Base-by-base conservation (phyloP, 2,329 filamentous ascomycete species). In the Aspergillus sp. region DNA sequence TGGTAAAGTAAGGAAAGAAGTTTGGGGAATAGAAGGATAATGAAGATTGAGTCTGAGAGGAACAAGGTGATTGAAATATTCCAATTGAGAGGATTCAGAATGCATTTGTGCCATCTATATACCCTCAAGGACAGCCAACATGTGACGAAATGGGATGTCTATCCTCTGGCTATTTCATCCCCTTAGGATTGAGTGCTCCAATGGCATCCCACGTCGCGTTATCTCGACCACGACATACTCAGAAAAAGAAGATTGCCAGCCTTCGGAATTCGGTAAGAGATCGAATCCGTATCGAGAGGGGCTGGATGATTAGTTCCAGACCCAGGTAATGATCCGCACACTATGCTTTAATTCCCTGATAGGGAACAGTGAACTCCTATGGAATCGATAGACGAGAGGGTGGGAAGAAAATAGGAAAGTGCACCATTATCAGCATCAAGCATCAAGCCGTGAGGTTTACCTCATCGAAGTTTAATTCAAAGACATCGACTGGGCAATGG, bases 21-120 rank as follows among this genome's bases (percentile, higher is more conserved):
- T 26, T 49, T 14, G 20, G 10, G 14, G 36, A 42, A 29, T 24
- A 26, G 14, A 53, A 20, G 20, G 6, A n/a, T 7, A 52, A 58
- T 32, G 39, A 29, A 29, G 52, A 18, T 53, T 58, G 36, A 12
- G n/a, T 11, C 31, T 32, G 46, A 18, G 26, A 54, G 42, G 22
- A 45, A 36, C 29, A 26, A 46, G n/a, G 2, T n/a, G 18, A n/a
- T 46, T 32, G 22, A 2, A 2, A 1, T 29, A 0, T 29, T 29
- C 9, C 26, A 29, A 29, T 29, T 46, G 20, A 31, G 55, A 24
- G 16, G 16, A 47, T n/a, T 36, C 53, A n/a, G 3, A 9, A 46
- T 6, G 20, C 32, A n/a, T n/a, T 54, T 60, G 29, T 22, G 20
- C 36, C 24, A 52, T 61, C 14, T 61, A 60, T 61, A 59, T 63